Evolutionary conservation across 805 yeast species (phyloP), one percentile per base, ranked within the genome.

Genomic region (Peterozyma toletana): DNA sequence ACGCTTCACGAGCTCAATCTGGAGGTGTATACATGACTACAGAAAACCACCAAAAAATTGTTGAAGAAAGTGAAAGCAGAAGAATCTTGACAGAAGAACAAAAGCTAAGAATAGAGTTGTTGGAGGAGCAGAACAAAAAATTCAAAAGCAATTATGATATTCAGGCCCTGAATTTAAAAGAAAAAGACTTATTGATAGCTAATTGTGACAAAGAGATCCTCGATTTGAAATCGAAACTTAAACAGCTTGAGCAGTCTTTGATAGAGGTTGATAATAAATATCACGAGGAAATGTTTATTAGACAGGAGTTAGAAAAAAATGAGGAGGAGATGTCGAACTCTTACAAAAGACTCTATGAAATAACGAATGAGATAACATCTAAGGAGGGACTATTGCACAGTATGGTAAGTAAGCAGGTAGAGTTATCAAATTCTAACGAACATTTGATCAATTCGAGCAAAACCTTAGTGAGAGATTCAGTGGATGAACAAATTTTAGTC

Each of bases 1-100:
- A 64, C 30, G 83, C 89, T 1, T 70, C 87, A 0, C 66, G 88
- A 44, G 68, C 67, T 38, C 82, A 80, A 51, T 81, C 78, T 51
- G 89, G 90, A 5, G 46, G 46, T 10, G 75, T 86, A 14, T 82
- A 74, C 53, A 60, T 86, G 48, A 73, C 85, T 27, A 67, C 67
- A 21, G 73, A 67, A 21, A 73, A 73, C 48, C 78, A 77, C 62
- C 62, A 62, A 52, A 45, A 64, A 58, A 40, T 58, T 29, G 38
- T 47, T 41, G 73, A 62, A 37, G 76, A 64, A 55, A 69, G 54
- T 51, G 80, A 75, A 53, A 74, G 80, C 53, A 64, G 76, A 34
- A 63, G 68, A 17, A 67, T 75, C 5, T 60, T 69, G 43, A 66
- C 72, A 11, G 77, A 68, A 29, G 83, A 78, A 45, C 77, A 74